phyloP scores from a whole-genome alignment of 352 stramenopile genomes.

The Phytophthora hybrid region DNA sequence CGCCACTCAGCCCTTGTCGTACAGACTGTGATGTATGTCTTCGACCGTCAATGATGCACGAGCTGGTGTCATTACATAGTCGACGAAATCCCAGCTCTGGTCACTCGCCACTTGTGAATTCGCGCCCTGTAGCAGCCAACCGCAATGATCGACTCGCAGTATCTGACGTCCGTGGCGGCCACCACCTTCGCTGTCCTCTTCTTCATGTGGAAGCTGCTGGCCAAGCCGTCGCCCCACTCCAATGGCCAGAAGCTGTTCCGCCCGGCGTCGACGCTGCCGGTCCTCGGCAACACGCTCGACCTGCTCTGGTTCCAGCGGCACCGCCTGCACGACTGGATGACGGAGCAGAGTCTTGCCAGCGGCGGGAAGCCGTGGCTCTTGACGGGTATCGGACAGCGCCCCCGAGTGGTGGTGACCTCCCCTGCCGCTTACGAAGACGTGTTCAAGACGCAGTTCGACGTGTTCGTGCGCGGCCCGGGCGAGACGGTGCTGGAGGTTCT shows the following conservation, averaged over 20 bases:
- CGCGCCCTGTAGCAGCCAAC: neutral
- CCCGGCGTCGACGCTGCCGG: constrained; percentile 43
- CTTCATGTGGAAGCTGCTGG: constrained; percentile 14
- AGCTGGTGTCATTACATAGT: neutral
- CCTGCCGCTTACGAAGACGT: constrained; percentile 53
- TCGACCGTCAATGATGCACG: neutral
- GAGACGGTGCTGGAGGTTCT: constrained; percentile 57
- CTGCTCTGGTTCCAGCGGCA: constrained; percentile 52
- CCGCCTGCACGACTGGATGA: constrained; percentile 62
- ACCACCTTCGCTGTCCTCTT: constrained; percentile 10
- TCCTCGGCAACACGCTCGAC: constrained; percentile 61
- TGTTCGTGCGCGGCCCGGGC: constrained; percentile 61
- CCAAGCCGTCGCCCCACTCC: neutral
- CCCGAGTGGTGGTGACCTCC: constrained; percentile 43
- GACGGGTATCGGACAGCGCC: constrained; percentile 42
- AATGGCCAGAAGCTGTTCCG: constrained; percentile 21
- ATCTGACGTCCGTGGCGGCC: constrained; percentile 7
- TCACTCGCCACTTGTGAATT: neutral
- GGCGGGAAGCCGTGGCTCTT: constrained; percentile 45
- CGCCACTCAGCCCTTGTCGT: neutral
- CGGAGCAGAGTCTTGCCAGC: constrained; percentile 46
- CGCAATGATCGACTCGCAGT: constrained; percentile 10
- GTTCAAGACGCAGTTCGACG: constrained; percentile 54
- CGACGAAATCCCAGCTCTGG: neutral
- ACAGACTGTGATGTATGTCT: neutral